A percentile compares a stretch with the other conserved stretches of the same genome.
Evolutionary conservation across 1,139 yeast genomes (phyloP).

Genomic region (Starmera stellimalicola): DNA sequence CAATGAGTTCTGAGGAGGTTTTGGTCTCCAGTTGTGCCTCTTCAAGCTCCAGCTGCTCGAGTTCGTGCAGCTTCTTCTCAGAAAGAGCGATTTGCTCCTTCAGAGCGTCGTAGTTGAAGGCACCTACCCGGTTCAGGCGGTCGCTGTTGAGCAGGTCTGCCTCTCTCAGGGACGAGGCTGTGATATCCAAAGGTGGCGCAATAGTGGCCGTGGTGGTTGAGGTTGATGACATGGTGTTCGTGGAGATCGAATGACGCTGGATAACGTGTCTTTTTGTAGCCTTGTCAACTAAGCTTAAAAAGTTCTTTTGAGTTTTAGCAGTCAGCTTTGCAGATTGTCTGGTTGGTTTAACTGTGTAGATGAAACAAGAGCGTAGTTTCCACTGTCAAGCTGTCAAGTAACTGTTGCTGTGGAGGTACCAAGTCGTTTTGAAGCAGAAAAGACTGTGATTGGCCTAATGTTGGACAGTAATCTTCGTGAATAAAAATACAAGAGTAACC

Average conservation of each 20-base stretch:
- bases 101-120: background rate
- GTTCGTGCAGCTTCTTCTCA: too few species aligned
- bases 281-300: constrained; percentile 11
- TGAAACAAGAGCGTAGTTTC: too few species aligned
- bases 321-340: constrained; percentile 13
- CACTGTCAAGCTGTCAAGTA: too few species aligned
- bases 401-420: too few species aligned
- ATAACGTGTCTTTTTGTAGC: constrained; percentile 9
- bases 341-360: too few species aligned
- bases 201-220: constrained; percentile 11
- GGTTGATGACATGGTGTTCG: background rate
- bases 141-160: constrained; percentile 1
- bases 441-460: too few species aligned
- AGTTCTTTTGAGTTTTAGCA: constrained; percentile 5
- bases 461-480: too few species aligned
- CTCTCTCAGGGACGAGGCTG: too few species aligned
- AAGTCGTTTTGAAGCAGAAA: too few species aligned
- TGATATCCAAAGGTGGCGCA: too few species aligned
- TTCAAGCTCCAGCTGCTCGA: too few species aligned
- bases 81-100: background rate
- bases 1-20: constrained; percentile 21
- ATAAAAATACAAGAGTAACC: too few species aligned
- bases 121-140: background rate
- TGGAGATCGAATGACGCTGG: constrained; percentile 2
- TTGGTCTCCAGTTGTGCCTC: constrained; percentile 8